Evolutionary conservation across 2,329 filamentous ascomycete species (phyloP).

Genomic region (Trichoderma oligosporum): DNA sequence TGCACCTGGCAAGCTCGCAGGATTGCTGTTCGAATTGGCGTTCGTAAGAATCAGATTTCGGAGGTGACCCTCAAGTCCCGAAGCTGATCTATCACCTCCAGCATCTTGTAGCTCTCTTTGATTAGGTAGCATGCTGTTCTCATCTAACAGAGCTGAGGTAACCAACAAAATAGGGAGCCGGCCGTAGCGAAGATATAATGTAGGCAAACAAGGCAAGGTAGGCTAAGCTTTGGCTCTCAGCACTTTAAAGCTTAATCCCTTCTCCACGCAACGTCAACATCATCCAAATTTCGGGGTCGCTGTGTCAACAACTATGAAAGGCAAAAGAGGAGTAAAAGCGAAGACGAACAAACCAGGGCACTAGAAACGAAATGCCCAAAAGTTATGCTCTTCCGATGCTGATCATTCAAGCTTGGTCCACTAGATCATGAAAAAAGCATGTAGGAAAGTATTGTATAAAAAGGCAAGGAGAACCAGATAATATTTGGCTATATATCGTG

Average conservation of each 20-base stretch:
- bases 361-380: neutral
- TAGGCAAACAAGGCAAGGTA: no score
- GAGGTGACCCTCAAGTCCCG: conserved; percentile 53
- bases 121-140: conserved; percentile 5
- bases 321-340: neutral
- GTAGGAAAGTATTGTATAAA: neutral
- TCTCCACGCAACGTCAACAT: neutral
- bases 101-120: neutral
- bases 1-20: neutral
- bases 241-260: neutral
- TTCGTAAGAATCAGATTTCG: conserved; percentile 58
- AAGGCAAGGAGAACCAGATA: neutral
- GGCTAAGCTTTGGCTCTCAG: neutral
- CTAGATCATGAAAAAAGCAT: neutral
- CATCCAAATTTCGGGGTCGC: neutral
- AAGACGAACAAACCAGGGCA: neutral
- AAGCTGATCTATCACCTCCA: neutral
- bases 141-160: neutral
- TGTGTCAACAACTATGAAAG: neutral
- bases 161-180: neutral
- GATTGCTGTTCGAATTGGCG: conserved; percentile 26
- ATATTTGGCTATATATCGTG: no score
- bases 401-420: neutral
- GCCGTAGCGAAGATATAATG: neutral
- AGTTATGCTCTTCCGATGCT: neutral